Conservation (phyloP, 768 basidiomycete genomes). For the Russula vinacea region DNA sequence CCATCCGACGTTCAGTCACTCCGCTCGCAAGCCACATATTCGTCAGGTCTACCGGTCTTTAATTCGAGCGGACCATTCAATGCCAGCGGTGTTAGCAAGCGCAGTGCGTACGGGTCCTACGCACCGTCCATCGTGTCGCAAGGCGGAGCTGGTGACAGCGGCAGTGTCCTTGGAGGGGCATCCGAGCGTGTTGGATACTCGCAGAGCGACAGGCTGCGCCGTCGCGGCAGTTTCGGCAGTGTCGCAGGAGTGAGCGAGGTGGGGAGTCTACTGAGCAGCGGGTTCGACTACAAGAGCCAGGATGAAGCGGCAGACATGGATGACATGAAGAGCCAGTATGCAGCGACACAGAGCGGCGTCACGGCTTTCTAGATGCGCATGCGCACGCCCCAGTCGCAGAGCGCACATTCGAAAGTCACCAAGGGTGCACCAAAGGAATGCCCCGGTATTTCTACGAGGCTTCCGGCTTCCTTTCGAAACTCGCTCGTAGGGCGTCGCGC, state of each 20-base stretch:
- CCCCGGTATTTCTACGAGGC: background rate
- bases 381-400: constrained; percentile 17
- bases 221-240: constrained; percentile 73
- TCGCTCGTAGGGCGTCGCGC: constrained; percentile 19
- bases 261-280: constrained; percentile 61
- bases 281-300: constrained; percentile 85
- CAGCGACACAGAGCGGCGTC: constrained; percentile 79
- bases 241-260: constrained; percentile 73
- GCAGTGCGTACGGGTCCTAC: constrained; percentile 74
- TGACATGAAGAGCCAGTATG: constrained; percentile 86
- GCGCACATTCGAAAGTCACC: constrained; percentile 8
- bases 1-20: constrained; percentile 95
- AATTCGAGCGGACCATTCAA: constrained; percentile 65
- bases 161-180: constrained; percentile 45
- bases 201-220: constrained; percentile 84
- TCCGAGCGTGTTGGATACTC: constrained; percentile 68
- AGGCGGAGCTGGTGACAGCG: constrained; percentile 64
- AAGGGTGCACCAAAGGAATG: background rate
- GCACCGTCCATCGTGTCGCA: constrained; percentile 93
- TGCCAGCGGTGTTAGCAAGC: constrained; percentile 57
- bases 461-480: constrained; percentile 3
- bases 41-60: constrained; percentile 88
- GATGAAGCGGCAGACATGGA: constrained; percentile 77
- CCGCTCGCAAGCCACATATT: constrained; percentile 94
- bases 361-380: constrained; percentile 64